Base-by-base conservation (phyloP, 805 yeast genomes). In the Isabelozyma pseudorhagii region DNA sequence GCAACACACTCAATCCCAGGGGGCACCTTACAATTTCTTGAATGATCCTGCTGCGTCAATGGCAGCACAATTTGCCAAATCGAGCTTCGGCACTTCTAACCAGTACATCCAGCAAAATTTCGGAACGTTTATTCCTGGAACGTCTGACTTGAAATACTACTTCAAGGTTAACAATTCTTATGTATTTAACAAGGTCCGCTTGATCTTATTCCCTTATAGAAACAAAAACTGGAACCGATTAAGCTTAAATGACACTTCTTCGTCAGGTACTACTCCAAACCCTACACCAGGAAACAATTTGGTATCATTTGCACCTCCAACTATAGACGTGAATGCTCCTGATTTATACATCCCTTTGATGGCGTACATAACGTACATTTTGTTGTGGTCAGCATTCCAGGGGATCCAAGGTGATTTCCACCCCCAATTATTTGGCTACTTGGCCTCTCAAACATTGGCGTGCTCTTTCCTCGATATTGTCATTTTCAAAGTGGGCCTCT, bases 341-440 rank as follows among this genome's bases (percentile, higher is more conserved):
- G 99, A 94, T 66, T 79, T 94, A 74, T 94, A 94, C 68, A 89
- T 94, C 48, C 99, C 99, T 5, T 69, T 89, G 52, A 94, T 96
- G 97, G 89, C 97, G 1, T 81, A 87, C 59, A 81, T 90, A 45
- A 90, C 98, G 0, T 92, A 92, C 62, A 85, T 93, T 46, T 72
- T 94, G 52, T 77, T 89, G 38, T 84, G 93, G 80, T 93, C 97
- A 2, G 78, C 87, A 18, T 79, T 87, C 54, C 87, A 89, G 50
- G 99, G 99, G 9, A 69, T 93, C 47, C 81, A 84, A 49, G 97
- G 96, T 27, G 84, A 84, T 29, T 94, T 94, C 74, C 96, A 93
- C 59, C 99, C 99, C 0, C 92, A 92, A 63, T 77, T 91, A 58
- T 80, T 96, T 54, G 97, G 97, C 8, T 84, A 84, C 62, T 83